Evolutionary conservation across 2,329 filamentous ascomycete species (phyloP).

Genomic region (Penicillium frequentans): DNA sequence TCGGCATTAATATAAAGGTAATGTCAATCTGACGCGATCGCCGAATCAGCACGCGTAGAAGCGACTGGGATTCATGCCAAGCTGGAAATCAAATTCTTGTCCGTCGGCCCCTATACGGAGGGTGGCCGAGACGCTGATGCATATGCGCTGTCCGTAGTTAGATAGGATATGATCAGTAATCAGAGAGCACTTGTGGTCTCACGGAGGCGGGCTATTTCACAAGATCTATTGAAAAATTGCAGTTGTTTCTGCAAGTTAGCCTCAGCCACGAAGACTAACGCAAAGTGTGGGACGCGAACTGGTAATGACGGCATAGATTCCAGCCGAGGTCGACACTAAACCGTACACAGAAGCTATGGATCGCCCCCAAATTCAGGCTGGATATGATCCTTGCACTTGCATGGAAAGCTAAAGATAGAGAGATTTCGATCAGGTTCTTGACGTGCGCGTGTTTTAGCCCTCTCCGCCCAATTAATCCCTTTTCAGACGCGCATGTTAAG

Average conservation of each 20-base stretch:
- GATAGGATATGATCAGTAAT: not conserved
- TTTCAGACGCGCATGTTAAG: constrained; percentile 11
- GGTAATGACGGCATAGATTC: constrained; percentile 30
- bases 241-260: not conserved
- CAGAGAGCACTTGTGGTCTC: not conserved
- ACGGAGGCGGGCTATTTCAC: not conserved
- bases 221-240: not conserved
- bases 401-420: not conserved
- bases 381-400: constrained; percentile 9
- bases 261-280: constrained; percentile 13
- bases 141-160: constrained; percentile 2
- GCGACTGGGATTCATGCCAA: constrained; percentile 26
- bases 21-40: constrained; percentile 23
- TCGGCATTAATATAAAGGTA: constrained; percentile 28
- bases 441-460: not conserved
- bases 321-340: constrained; percentile 18
- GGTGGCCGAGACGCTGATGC: constrained; percentile 18
- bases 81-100: constrained; percentile 8
- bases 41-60: constrained; percentile 29
- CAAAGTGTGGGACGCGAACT: constrained; percentile 34
- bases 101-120: constrained; percentile 1
- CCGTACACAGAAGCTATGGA: constrained; percentile 6
- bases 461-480: constrained; percentile 14
- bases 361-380: not conserved
- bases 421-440: not conserved